Evolutionary conservation across 2,329 filamentous ascomycete species (phyloP), one percentile per base, ranked within the genome.

Genomic region (Fusarium siculi): DNA sequence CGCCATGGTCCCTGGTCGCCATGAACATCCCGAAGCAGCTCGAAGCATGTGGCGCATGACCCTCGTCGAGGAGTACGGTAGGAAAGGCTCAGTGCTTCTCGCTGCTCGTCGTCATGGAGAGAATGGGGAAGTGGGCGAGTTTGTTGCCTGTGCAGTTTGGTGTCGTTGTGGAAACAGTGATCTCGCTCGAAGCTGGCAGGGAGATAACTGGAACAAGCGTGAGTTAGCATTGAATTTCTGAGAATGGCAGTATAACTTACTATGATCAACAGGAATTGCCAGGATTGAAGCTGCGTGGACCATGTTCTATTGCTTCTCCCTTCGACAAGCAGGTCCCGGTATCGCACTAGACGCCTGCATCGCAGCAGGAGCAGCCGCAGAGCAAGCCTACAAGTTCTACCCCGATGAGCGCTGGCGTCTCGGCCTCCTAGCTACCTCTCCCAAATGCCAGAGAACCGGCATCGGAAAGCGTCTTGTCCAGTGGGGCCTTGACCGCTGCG

Each of bases 191-290:
- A 65, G 68, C 23, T 72, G 69, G 68, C 69, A 72, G n/a, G 68
- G 68, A n/a, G 69, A 72, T n/a, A 69, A 34, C 21, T 63, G 65
- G 36, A 54, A 72, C 8, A 72, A 72, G 30, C 62, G 69, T 59
- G 21, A 39, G 63, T 36, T 6, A 5, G 7, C 11, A 9, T 15
- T 14, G 32, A 2, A 25, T 15, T 4, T 4, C 2, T 4, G 2
- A 15, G 15, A 4, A 6, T 23, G 2, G 3, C 1, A 21, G 1
- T 8, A 3, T 14, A 9, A 2, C 18, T 47, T 3, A 57, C 0
- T 2, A 3, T 4, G 0, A 4, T 4, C 1, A 9, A 32, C 11
- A 72, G 69, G 23, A 6, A 28, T 68, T 2, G 49, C 52, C 15
- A 72, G 69, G 19, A 5, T 72, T 15, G 32, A 34, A 12, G 7